phyloP scores from a whole-genome alignment of 2,329 filamentous ascomycete genomes.

The Penicillium sp. region DNA sequence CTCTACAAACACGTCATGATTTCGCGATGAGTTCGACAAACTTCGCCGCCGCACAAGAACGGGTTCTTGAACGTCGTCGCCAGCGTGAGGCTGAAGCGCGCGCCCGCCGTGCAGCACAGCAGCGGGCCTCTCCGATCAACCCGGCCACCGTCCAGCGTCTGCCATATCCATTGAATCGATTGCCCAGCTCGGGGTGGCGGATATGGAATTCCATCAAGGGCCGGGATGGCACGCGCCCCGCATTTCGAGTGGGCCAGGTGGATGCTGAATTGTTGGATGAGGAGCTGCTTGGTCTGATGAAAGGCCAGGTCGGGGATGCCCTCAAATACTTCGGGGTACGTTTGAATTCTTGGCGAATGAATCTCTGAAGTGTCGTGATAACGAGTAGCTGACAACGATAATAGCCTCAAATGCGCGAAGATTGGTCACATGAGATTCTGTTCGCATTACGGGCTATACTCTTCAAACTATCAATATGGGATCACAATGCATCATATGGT shows the following conservation, averaged over 20 bases:
- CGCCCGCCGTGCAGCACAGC: constrained; percentile 50
- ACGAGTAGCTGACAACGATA: neutral
- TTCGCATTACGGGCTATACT: constrained; percentile 73
- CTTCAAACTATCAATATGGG: constrained; percentile 96
- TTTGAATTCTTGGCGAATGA: neutral
- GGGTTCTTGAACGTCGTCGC: constrained; percentile 76
- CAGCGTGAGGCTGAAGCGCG: constrained; percentile 68
- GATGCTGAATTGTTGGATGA: constrained; percentile 94
- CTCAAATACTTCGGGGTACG: constrained; percentile 79
- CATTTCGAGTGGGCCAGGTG: constrained; percentile 91
- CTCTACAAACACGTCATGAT: constrained; percentile 33
- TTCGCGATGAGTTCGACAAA: constrained; percentile 59
- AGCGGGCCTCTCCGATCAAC: constrained; percentile 51
- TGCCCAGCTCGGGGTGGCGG: constrained; percentile 46
- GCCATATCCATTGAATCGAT: constrained; percentile 62
- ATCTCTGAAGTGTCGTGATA: neutral
- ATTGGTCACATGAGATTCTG: constrained; percentile 83
- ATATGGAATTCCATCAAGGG: constrained; percentile 71
- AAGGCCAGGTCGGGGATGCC: constrained; percentile 80
- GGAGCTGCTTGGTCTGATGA: constrained; percentile 82
- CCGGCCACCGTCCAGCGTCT: constrained; percentile 58
- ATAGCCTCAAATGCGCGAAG: constrained; percentile 69
- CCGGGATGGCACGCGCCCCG: constrained; percentile 75
- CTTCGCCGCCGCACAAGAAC: constrained; percentile 86
- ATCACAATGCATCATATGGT: constrained; percentile 92